Conservation (phyloP, 1,284 basidiomycete genomes). For the Leccinum olivaceoglutinosum region DNA sequence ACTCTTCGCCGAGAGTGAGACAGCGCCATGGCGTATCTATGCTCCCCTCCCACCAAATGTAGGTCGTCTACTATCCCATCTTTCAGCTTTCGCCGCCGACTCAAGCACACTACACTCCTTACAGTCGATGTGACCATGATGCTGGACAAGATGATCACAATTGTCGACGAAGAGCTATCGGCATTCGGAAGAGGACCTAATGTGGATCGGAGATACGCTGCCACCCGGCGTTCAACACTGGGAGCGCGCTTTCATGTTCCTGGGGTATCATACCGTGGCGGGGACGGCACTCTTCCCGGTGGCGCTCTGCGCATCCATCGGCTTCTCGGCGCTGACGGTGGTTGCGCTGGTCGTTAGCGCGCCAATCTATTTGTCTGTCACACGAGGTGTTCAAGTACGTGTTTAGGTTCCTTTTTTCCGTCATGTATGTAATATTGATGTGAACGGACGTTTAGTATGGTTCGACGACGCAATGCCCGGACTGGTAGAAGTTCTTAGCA, state of each 20-base stretch:
- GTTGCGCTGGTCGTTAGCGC: background rate
- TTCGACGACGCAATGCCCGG: background rate
- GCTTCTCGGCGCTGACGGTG: background rate
- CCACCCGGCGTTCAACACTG: background rate
- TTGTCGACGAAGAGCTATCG: slow-evolving; percentile 18
- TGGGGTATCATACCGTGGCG: background rate
- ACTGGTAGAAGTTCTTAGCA: background rate
- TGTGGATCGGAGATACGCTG: slow-evolving; percentile 14
- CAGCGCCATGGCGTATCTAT: slow-evolving; percentile 11
- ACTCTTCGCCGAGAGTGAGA: slow-evolving; percentile 17
- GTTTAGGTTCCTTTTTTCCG: background rate
- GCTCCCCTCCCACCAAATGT: slow-evolving; percentile 20
- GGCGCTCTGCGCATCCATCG: background rate
- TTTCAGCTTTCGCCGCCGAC: background rate
- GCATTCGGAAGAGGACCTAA: slow-evolving; percentile 10
- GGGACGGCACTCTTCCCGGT: background rate
- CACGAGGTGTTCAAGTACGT: background rate
- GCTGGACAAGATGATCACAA: slow-evolving; percentile 25
- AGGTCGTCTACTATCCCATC: background rate
- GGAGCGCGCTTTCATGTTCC: background rate
- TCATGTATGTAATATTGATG: background rate
- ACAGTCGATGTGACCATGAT: slow-evolving; percentile 18
- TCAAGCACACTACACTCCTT: background rate
- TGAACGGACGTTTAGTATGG: background rate
- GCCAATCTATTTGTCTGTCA: background rate